A percentile compares a stretch with the other conserved stretches of the same genome.
Conservation (phyloP, 441 rosid genomes). For the California macrophylla region DNA sequence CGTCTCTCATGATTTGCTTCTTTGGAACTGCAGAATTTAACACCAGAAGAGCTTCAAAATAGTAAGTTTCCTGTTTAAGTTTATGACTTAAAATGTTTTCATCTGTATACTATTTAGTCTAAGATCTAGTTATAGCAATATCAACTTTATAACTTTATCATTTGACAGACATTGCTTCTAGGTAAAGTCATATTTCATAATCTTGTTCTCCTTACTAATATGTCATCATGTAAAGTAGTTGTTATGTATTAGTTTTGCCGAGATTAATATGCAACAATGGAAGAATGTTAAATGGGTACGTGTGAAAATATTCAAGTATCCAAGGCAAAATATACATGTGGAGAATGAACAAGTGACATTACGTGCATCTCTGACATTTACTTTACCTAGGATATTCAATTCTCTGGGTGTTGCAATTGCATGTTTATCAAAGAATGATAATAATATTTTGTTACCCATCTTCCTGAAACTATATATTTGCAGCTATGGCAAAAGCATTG, state of each 20-base stretch:
- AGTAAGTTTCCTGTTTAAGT: conserved; percentile 31
- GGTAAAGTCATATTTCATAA: neutral
- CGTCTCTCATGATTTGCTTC: conserved; percentile 21
- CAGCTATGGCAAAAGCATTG: conserved; percentile 60
- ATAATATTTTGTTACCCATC: neutral
- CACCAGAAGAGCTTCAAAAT: conserved; percentile 80
- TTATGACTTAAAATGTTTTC: neutral
- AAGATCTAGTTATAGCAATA: neutral
- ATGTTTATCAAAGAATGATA: conserved; percentile 14
- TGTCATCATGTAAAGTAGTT: neutral
- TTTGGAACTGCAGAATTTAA: conserved; percentile 45
- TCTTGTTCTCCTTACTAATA: neutral
- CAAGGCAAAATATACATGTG: neutral
- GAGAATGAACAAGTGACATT: neutral
- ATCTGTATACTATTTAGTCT: neutral
- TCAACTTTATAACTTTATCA: neutral
- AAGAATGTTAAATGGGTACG: neutral
- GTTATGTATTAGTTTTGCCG: neutral
- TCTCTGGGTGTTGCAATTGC: neutral
- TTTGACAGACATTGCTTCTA: neutral
- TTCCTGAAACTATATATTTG: conserved; percentile 17
- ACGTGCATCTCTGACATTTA: neutral
- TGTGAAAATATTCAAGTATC: neutral
- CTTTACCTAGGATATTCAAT: neutral
- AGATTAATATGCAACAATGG: neutral